A percentile compares a stretch with the other conserved stretches of the same genome.
phyloP scores from a whole-genome alignment of 768 basidiomycete species.

The Termitomyces titanicus region DNA sequence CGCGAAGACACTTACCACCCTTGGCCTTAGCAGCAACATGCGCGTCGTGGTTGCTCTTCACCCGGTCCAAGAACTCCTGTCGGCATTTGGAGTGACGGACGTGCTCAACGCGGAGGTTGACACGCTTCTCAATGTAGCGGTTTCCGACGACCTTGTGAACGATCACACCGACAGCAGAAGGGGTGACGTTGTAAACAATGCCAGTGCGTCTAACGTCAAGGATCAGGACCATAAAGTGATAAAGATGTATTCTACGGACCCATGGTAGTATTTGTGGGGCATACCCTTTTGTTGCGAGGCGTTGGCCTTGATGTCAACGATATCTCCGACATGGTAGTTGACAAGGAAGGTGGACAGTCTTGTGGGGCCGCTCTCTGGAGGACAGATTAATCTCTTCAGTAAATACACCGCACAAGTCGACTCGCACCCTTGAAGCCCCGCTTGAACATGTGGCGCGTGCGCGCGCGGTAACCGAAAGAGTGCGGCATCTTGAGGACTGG shows the following conservation, averaged over 20 bases:
- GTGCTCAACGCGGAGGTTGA: constrained; percentile 97
- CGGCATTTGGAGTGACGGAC: constrained; percentile 95
- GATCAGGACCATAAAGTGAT: constrained; percentile 2
- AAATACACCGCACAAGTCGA: constrained; percentile 1
- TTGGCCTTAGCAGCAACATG: constrained; percentile 86
- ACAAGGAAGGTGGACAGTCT: constrained; percentile 91
- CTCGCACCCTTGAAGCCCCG: constrained; percentile 92
- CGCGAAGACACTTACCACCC: constrained; percentile 65
- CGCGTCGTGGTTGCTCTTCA: constrained; percentile 84
- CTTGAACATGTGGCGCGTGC: constrained; percentile 99
- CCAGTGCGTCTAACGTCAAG: constrained; percentile 76
- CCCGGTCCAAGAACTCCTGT: constrained; percentile 95
- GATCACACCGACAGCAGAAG: constrained; percentile 92
- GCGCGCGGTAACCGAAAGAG: constrained; percentile 99
- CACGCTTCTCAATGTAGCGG: constrained; percentile 98
- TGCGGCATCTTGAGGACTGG: constrained; percentile 92
- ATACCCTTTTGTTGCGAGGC: constrained; percentile 99
- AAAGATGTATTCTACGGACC: constrained; percentile 50
- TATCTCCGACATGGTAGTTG: constrained; percentile 94
- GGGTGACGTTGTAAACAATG: constrained; percentile 97
- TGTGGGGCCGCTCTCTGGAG: constrained; percentile 80
- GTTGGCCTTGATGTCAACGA: constrained; percentile 99
- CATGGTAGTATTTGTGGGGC: constrained; percentile 99
- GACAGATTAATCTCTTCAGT: constrained; percentile 6
- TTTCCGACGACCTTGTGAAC: constrained; percentile 98